These are phyloP conservation scores for Candida sanyiensis DNA, from an alignment of 805 yeast genomes.

Conservation along the genomic window DNA sequence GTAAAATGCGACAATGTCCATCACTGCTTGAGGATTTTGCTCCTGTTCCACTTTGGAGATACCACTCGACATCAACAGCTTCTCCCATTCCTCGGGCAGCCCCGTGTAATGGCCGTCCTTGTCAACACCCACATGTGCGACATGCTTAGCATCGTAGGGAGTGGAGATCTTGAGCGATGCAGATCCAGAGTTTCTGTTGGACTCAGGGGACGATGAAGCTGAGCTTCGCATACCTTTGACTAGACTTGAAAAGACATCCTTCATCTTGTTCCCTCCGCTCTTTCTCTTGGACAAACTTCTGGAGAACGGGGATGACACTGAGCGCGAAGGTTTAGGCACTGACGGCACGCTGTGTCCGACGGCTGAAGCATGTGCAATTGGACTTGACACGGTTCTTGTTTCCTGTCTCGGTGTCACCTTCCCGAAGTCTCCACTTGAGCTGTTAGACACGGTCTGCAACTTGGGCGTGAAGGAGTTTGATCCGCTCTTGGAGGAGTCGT, in stretches of 20 bases:
- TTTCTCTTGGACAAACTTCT: constrained; percentile 22
- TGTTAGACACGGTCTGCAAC: constrained; percentile 6
- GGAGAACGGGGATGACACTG: constrained; percentile 23
- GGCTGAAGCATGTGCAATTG: constrained; percentile 1
- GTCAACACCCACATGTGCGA: constrained; percentile 91
- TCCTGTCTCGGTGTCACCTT: too few relatives aligned
- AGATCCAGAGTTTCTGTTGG: constrained; percentile 13
- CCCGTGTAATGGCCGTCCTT: constrained; percentile 84
- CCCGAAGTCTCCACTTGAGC: constrained; percentile 9
- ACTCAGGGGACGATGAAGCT: constrained; percentile 19
- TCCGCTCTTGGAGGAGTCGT: constrained; percentile 7
- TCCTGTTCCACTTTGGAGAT: constrained; percentile 84
- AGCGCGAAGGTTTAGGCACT: constrained; percentile 13
- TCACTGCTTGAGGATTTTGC: constrained; percentile 90
- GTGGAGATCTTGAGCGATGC: constrained; percentile 60
- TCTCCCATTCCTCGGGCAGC: constrained; percentile 89
- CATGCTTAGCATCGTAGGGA: constrained; percentile 86
- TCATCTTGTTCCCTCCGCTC: constrained; percentile 46
- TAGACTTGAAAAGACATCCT: constrained; percentile 51
- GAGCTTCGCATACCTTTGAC: constrained; percentile 41
- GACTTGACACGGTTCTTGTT: constrained; percentile 9
- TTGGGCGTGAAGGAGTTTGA: constrained; percentile 14
- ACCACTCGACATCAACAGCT: constrained; percentile 75
- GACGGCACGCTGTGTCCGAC: background rate
- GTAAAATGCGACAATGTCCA: constrained; percentile 84